Percentiles rank a stretch among this genome's conserved stretches.
phyloP scores from a whole-genome alignment of 208 protist genomes.

The Crithidia fasciculata region DNA sequence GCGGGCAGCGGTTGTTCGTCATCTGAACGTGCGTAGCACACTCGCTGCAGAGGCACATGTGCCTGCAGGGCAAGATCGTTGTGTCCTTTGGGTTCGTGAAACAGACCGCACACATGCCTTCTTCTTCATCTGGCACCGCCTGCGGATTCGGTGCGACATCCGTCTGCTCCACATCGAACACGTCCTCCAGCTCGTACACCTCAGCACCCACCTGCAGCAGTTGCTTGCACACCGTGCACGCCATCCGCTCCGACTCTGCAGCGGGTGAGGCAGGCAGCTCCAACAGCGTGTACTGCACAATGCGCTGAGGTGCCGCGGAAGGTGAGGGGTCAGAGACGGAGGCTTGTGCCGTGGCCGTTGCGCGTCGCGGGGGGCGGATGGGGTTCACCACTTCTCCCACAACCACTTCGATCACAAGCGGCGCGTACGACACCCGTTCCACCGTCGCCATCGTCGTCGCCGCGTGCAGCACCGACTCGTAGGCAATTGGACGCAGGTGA shows the following conservation, averaged over 20 bases:
- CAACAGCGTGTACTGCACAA: constrained; percentile 46
- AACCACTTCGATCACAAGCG: constrained; percentile 44
- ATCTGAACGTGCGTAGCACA: constrained; percentile 83
- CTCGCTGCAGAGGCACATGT: constrained; percentile 91
- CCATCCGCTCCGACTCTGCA: not conserved
- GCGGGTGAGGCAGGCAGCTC: constrained; percentile 10
- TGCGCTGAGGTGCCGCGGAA: not conserved
- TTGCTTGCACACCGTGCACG: constrained; percentile 60
- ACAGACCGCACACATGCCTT: constrained; percentile 89
- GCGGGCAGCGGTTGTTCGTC: constrained; percentile 88
- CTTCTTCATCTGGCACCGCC: constrained; percentile 30
- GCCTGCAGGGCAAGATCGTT: constrained; percentile 91
- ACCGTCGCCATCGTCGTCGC: not conserved
- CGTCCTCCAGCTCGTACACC: constrained; percentile 83
- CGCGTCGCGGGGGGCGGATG: not conserved
- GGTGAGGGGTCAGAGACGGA: not conserved
- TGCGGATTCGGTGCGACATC: constrained; percentile 27
- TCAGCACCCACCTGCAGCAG: constrained; percentile 71
- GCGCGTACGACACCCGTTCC: constrained; percentile 30
- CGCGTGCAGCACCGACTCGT: not conserved
- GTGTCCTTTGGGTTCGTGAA: constrained; percentile 85
- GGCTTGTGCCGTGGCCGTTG: not conserved
- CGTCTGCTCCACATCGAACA: constrained; percentile 68
- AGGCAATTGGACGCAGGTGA: constrained; percentile 12
- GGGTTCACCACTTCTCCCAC: constrained; percentile 14